A percentile compares a stretch with the other conserved stretches of the same genome.
Evolutionary conservation across 73 alveolate species (phyloP).

Genomic region (Paramecium primaurelia): DNA sequence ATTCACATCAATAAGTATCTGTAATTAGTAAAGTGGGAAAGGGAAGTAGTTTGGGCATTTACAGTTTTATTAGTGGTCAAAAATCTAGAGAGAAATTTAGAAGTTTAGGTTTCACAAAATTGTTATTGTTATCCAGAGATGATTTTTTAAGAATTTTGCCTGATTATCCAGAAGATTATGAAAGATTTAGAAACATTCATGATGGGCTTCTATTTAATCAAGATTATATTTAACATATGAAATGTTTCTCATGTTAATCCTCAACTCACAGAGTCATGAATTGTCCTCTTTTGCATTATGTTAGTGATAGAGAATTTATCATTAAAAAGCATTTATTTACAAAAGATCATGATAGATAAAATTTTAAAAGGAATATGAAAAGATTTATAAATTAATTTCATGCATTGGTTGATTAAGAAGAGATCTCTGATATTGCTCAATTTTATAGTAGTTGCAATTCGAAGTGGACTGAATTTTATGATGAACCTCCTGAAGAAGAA

Average conservation of each 20-base stretch:
- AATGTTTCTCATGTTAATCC: slow-evolving; percentile 21
- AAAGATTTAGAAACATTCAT: background rate
- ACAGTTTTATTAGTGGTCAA: background rate
- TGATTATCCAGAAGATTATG: slow-evolving; percentile 47
- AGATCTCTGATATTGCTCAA: background rate
- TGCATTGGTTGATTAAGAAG: background rate
- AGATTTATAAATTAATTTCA: background rate
- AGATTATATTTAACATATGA: background rate
- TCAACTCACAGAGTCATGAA: background rate
- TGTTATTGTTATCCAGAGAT: background rate
- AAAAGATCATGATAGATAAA: background rate
- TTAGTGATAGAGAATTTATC: background rate
- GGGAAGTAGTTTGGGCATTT: background rate
- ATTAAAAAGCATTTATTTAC: background rate
- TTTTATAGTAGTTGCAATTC: background rate
- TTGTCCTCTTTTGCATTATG: background rate
- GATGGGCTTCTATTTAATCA: background rate
- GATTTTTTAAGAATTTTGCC: slow-evolving; percentile 10
- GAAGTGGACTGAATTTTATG: background rate
- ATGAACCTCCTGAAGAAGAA: background rate
- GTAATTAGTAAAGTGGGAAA: background rate
- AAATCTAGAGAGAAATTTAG: background rate
- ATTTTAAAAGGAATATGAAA: background rate
- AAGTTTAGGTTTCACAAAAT: background rate
- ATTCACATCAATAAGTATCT: background rate